These are phyloP conservation scores for Mollisiaceae sp. DNA, from an alignment of 2,329 filamentous ascomycete genomes.

Conservation along the genomic window DNA sequence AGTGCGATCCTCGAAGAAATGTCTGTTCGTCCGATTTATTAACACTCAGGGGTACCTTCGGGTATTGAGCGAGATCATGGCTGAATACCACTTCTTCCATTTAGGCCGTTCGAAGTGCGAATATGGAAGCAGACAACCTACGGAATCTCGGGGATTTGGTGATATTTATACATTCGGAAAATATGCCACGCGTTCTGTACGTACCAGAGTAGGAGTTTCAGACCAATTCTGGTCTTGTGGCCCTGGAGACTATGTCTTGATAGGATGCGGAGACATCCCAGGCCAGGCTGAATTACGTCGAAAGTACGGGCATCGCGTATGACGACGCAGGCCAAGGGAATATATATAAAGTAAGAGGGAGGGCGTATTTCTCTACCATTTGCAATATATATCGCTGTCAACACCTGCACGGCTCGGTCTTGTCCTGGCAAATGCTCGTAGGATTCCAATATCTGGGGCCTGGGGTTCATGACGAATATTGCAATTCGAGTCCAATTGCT, in stretches of 20 bases:
- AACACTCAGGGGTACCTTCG: slow-evolving; percentile 1
- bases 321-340: slow-evolving; percentile 1
- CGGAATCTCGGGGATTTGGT: neutral
- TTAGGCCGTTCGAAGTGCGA: neutral
- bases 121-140: slow-evolving; percentile 1
- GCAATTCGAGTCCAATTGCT: slow-evolving; percentile 77
- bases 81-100: neutral
- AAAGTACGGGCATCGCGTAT: slow-evolving; percentile 8
- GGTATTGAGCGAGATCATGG: neutral
- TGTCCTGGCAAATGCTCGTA: slow-evolving; percentile 1
- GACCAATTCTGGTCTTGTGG: neutral
- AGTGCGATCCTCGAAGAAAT: neutral
- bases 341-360: neutral
- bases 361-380: neutral
- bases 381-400: slow-evolving; percentile 1
- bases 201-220: neutral
- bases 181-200: slow-evolving; percentile 1
- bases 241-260: neutral
- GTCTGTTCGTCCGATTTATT: neutral
- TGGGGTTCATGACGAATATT: slow-evolving; percentile 73
- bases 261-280: neutral
- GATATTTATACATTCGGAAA: neutral
- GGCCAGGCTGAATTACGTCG: slow-evolving; percentile 3
- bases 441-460: neutral
- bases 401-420: slow-evolving; percentile 1